phyloP scores from a whole-genome alignment of 2,329 filamentous ascomycete species.

The Raffaelea ambrosiae region DNA sequence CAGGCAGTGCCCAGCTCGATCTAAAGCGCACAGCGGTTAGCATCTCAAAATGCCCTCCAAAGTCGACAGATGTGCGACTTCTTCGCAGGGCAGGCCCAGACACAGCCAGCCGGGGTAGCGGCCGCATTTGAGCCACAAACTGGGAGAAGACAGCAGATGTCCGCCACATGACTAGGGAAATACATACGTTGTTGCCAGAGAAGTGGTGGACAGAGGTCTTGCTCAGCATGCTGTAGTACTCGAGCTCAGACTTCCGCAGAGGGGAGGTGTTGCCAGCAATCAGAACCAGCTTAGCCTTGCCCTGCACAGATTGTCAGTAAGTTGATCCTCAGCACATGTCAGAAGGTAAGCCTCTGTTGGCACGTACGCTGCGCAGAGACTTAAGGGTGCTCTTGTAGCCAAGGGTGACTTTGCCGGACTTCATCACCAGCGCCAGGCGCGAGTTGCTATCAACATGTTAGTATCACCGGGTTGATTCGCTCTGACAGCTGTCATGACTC shows the following conservation, averaged over 20 bases:
- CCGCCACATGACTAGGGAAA: not conserved
- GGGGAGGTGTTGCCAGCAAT: slow-evolving; percentile 93
- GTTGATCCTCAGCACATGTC: too few relatives aligned
- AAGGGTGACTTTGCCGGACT: slow-evolving; percentile 70
- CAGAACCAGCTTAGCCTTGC: slow-evolving; percentile 96
- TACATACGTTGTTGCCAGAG: slow-evolving; percentile 95
- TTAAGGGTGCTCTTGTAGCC: slow-evolving; percentile 69
- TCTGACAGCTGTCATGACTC: not conserved
- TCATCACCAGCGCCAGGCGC: slow-evolving; percentile 55
- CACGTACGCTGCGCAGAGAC: slow-evolving; percentile 13
- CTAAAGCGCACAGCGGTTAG: slow-evolving; percentile 53
- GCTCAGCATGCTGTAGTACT: slow-evolving; percentile 88
- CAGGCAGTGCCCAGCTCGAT: slow-evolving; percentile 97
- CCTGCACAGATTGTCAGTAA: slow-evolving; percentile 22
- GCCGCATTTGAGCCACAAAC: slow-evolving; percentile 18
- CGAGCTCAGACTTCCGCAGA: slow-evolving; percentile 94
- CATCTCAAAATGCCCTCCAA: slow-evolving; percentile 67
- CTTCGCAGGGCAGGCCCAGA: slow-evolving; percentile 71
- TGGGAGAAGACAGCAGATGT: slow-evolving; percentile 15
- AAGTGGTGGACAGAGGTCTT: slow-evolving; percentile 98
- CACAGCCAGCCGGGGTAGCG: slow-evolving; percentile 9
- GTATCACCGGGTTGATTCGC: slow-evolving; percentile 55
- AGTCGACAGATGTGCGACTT: slow-evolving; percentile 63
- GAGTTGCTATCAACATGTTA: slow-evolving; percentile 51
- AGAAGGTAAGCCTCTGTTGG: not conserved